Conservation (phyloP, 2,329 filamentous ascomycete species). For the Nannizziopsis barbatae region DNA sequence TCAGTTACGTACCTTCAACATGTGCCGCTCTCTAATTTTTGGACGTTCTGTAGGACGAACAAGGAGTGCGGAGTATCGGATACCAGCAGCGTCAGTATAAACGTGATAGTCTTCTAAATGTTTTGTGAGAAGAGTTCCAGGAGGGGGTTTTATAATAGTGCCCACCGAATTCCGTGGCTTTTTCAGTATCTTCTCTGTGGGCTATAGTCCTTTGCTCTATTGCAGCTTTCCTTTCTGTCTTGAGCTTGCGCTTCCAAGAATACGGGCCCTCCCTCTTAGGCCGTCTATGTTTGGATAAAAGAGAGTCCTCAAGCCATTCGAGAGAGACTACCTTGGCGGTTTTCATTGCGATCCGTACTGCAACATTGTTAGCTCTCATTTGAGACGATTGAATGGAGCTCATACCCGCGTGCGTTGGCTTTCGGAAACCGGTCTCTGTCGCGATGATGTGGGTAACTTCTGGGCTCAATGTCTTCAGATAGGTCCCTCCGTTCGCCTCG, state of each 20-base stretch:
- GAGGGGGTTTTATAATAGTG: not conserved
- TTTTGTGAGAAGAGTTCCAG: not conserved
- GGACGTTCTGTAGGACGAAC: slow-evolving; percentile 41
- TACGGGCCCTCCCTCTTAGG: slow-evolving; percentile 29
- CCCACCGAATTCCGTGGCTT: not conserved
- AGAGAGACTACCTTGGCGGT: slow-evolving; percentile 36
- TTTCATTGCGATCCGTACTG: slow-evolving; percentile 34
- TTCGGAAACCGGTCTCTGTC: slow-evolving; percentile 50
- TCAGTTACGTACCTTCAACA: slow-evolving; percentile 44
- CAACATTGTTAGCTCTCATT: not conserved
- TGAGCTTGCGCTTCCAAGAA: slow-evolving; percentile 18
- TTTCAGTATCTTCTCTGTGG: not conserved
- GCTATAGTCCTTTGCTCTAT: slow-evolving; percentile 22
- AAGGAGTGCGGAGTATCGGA: slow-evolving; percentile 54
- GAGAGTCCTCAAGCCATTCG: slow-evolving; percentile 40
- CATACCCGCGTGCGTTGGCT: slow-evolving; percentile 34
- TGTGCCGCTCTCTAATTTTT: slow-evolving; percentile 48
- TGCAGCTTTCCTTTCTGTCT: slow-evolving; percentile 32
- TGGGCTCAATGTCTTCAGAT: slow-evolving; percentile 41
- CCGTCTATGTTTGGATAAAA: slow-evolving; percentile 24
- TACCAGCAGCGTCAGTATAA: slow-evolving; percentile 52
- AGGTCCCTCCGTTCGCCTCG: slow-evolving; percentile 49
- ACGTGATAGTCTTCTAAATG: slow-evolving; percentile 49
- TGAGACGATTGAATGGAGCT: not conserved
- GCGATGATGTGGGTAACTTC: slow-evolving; percentile 63